These are phyloP conservation scores for Porodaedalea pini DNA, from an alignment of 1,284 basidiomycete genomes.

Conservation along the genomic window DNA sequence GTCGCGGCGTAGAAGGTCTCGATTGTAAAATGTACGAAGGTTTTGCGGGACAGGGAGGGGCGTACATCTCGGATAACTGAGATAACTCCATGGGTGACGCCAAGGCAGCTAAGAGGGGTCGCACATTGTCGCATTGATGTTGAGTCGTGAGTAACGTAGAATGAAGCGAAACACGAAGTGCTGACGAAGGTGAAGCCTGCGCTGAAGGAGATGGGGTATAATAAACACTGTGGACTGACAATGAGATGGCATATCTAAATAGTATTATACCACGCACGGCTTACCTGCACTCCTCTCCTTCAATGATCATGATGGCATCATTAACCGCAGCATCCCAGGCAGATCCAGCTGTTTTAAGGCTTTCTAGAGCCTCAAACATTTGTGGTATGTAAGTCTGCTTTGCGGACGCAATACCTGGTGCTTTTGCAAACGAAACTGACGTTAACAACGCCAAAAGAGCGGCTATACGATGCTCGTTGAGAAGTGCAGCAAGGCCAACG, in stretches of 20 bases:
- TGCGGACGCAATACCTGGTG: conserved; percentile 2
- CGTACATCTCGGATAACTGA: conserved; percentile 80
- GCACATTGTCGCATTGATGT: conserved; percentile 74
- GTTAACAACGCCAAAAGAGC: conserved; percentile 15
- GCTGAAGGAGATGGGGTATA: conserved; percentile 18
- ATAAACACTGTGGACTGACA: neutral
- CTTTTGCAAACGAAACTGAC: conserved; percentile 12
- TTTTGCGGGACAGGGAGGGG: conserved; percentile 62
- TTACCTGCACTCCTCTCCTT: conserved; percentile 66
- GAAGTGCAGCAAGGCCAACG: conserved; percentile 14
- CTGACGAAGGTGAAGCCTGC: conserved; percentile 50
- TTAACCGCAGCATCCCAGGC: conserved; percentile 70
- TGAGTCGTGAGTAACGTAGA: conserved; percentile 70
- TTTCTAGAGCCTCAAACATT: conserved; percentile 60
- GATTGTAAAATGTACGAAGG: conserved; percentile 33
- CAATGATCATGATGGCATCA: conserved; percentile 59
- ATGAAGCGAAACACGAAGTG: conserved; percentile 64
- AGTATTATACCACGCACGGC: conserved; percentile 24
- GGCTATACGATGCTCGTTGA: conserved; percentile 12
- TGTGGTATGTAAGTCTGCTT: conserved; percentile 28
- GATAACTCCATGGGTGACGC: conserved; percentile 63
- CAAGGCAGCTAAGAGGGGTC: conserved; percentile 69
- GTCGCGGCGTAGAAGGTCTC: conserved; percentile 44
- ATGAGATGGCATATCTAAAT: conserved; percentile 10
- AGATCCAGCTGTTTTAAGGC: conserved; percentile 60